Evolutionary conservation across 257 asterid genomes (phyloP).

Genomic region (Fraxinus anomala): DNA sequence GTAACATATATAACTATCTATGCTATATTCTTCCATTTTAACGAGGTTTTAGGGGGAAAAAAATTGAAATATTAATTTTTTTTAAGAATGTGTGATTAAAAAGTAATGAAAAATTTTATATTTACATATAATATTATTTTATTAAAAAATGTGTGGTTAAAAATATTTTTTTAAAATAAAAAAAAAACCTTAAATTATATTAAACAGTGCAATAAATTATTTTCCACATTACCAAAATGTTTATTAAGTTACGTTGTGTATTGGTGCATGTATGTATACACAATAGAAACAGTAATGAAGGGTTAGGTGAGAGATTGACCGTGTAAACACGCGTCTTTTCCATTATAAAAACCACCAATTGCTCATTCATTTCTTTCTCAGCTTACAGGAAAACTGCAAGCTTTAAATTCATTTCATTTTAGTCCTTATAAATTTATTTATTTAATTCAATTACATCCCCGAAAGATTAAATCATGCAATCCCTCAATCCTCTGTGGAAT

Average conservation of each 20-base stretch:
- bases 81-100: too few species aligned
- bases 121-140: too few species aligned
- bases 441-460: background rate
- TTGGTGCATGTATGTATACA: background rate
- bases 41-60: too few species aligned
- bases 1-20: too few species aligned
- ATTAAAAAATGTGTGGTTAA: too few species aligned
- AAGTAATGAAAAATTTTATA: too few species aligned
- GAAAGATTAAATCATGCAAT: constrained; percentile 16
- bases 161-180: too few species aligned
- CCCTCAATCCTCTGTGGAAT: constrained; percentile 23
- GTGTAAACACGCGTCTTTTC: constrained; percentile 1
- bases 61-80: too few species aligned
- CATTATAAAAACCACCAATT: constrained; percentile 31
- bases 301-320: constrained; percentile 49
- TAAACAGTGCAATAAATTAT: too few species aligned
- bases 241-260: too few species aligned
- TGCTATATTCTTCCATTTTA: background rate
- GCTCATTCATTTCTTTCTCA: constrained; percentile 29
- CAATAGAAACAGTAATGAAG: background rate
- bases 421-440: background rate
- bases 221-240: too few species aligned
- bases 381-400: constrained; percentile 55
- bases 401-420: constrained; percentile 21
- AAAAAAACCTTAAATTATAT: too few species aligned